Conservation (phyloP, 139 green algal species). For the Mychonastes homosphaera region DNA sequence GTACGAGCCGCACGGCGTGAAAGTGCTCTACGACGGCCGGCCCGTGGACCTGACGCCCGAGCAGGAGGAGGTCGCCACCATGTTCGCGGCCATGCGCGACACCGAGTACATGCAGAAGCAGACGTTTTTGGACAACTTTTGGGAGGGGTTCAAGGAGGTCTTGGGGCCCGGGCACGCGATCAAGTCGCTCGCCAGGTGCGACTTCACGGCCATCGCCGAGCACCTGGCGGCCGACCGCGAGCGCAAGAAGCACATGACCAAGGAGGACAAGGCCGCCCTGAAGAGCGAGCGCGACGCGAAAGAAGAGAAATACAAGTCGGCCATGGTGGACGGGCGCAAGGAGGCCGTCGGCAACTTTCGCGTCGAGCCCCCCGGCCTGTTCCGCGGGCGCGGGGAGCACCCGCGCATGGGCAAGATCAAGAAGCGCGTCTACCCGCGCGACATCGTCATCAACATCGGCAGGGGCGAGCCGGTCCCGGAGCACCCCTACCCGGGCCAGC, state of each 20-base stretch:
- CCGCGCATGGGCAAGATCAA: slow-evolving; percentile 98
- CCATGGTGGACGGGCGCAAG: slow-evolving; percentile 69
- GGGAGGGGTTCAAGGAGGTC: slow-evolving; percentile 76
- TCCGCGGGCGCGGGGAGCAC: slow-evolving; percentile 95
- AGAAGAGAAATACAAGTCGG: slow-evolving; percentile 88
- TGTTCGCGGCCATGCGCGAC: slow-evolving; percentile 94
- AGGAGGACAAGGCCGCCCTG: slow-evolving; percentile 84
- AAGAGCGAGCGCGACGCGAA: slow-evolving; percentile 72
- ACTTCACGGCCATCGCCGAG: slow-evolving; percentile 95
- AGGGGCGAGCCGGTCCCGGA: slow-evolving; percentile 57
- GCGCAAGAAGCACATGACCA: slow-evolving; percentile 77
- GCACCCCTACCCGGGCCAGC: slow-evolving; percentile 74
- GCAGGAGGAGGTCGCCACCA: slow-evolving; percentile 82
- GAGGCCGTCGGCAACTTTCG: slow-evolving; percentile 97
- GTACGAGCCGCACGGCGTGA: slow-evolving; percentile 86
- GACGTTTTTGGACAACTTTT: slow-evolving; percentile 90
- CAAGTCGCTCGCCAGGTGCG: slow-evolving; percentile 77
- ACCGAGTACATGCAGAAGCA: slow-evolving; percentile 94
- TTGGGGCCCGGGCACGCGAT: slow-evolving; percentile 83
- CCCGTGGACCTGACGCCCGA: slow-evolving; percentile 82
- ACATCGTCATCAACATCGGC: slow-evolving; percentile 99
- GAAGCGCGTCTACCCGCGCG: slow-evolving; percentile 81
- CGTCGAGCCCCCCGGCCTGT: slow-evolving; percentile 94
- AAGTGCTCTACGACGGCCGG: slow-evolving; percentile 89
- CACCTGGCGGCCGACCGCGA: slow-evolving; percentile 77